Conservation (phyloP, 2,329 filamentous ascomycete genomes). For the Blastomyces gilchristii region DNA sequence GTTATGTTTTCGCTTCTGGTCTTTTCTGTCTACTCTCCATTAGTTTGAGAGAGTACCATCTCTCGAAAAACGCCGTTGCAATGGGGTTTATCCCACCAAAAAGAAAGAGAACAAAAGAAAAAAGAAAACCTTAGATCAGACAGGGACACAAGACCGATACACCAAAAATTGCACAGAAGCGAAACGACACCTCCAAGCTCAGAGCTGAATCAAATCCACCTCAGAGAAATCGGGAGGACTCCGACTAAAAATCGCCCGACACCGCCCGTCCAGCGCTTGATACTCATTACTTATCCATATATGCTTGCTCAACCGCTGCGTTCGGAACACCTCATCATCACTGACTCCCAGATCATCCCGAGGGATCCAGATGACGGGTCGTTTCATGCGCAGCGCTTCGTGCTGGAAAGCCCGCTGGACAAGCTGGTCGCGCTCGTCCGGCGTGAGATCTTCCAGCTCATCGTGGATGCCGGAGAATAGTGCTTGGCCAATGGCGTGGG, state of each 20-base stretch:
- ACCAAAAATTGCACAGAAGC: background rate
- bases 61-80: background rate
- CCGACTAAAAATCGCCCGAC: slow-evolving; percentile 69
- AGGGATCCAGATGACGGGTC: slow-evolving; percentile 89
- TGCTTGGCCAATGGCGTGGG: slow-evolving; percentile 58
- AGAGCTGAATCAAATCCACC: slow-evolving; percentile 74
- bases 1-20: background rate
- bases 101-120: no score
- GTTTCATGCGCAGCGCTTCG: slow-evolving; percentile 68
- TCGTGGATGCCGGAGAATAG: slow-evolving; percentile 82
- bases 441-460: slow-evolving; percentile 87
- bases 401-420: slow-evolving; percentile 87
- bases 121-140: background rate
- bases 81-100: background rate
- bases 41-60: background rate
- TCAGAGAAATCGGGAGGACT: slow-evolving; percentile 86
- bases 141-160: background rate
- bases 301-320: slow-evolving; percentile 60
- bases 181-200: slow-evolving; percentile 8
- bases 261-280: slow-evolving; percentile 74
- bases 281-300: slow-evolving; percentile 95
- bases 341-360: slow-evolving; percentile 81
- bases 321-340: slow-evolving; percentile 79
- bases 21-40: background rate
- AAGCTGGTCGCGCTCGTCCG: slow-evolving; percentile 75